These are phyloP conservation scores for Leptomonas pyrrhocoris DNA, from an alignment of 208 protist genomes.

Conservation along the genomic window DNA sequence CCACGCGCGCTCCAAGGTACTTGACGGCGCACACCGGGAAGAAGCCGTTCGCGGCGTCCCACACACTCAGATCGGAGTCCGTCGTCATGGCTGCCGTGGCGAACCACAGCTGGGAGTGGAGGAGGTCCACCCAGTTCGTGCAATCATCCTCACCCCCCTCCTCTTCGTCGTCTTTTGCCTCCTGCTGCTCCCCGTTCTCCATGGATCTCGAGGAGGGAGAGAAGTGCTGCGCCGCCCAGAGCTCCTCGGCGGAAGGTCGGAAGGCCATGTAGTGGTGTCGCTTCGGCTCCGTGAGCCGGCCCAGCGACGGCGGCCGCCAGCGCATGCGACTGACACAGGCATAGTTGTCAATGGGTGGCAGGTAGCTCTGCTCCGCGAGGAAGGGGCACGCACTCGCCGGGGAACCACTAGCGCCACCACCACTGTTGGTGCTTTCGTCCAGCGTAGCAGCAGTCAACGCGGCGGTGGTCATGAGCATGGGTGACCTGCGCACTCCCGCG, in stretches of 20 bases:
- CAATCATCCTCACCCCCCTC: background rate
- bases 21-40: conserved; percentile 61
- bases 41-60: conserved; percentile 73
- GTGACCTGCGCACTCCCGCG: background rate
- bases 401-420: background rate
- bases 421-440: conserved; percentile 4
- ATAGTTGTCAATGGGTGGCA: conserved; percentile 72
- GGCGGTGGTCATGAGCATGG: conserved; percentile 3
- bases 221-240: conserved; percentile 14
- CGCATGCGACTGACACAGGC: conserved; percentile 60
- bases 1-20: conserved; percentile 16
- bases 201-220: background rate
- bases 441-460: background rate
- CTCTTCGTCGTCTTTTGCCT: background rate
- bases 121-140: conserved; percentile 36
- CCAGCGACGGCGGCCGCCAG: conserved; percentile 63
- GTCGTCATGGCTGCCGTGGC: conserved; percentile 61
- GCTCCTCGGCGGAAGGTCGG: conserved; percentile 29
- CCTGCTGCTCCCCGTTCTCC: background rate
- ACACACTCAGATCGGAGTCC: conserved; percentile 74
- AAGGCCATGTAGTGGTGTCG: conserved; percentile 38
- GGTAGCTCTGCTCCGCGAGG: conserved; percentile 41
- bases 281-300: conserved; percentile 24
- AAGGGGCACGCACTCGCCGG: conserved; percentile 23
- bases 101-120: conserved; percentile 82